Evolutionary conservation across 1,284 basidiomycete species (phyloP).

Genomic region (Irpex rosettiformis): DNA sequence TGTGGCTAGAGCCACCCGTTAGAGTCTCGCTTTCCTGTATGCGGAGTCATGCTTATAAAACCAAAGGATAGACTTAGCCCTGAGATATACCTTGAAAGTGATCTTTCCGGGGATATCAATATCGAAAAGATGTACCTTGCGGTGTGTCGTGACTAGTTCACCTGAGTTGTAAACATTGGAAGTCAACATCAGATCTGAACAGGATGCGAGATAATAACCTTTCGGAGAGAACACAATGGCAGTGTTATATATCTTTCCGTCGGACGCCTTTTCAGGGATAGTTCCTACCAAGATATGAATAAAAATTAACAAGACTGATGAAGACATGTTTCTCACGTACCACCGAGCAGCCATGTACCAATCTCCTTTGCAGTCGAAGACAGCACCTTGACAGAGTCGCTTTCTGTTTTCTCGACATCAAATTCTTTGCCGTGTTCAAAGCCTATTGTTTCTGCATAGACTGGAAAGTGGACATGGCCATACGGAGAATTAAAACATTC

Average conservation of each 20-base stretch:
- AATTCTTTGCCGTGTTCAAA: constrained; percentile 55
- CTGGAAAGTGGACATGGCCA: constrained; percentile 80
- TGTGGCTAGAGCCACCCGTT: constrained; percentile 74
- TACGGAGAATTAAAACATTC: constrained; percentile 99
- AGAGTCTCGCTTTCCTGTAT: constrained; percentile 90
- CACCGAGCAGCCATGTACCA: constrained; percentile 90
- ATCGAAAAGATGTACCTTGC: constrained; percentile 97
- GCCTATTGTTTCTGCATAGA: constrained; percentile 81
- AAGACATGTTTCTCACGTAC: too few species aligned
- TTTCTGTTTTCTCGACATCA: constrained; percentile 54
- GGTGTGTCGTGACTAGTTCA: constrained; percentile 82
- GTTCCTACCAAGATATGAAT: constrained; percentile 61
- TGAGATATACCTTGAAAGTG: constrained; percentile 77
- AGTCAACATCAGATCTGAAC: neutral
- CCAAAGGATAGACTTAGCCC: neutral
- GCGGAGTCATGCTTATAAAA: neutral
- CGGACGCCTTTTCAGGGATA: constrained; percentile 76
- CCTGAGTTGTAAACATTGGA: constrained; percentile 42
- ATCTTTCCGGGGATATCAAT: constrained; percentile 98
- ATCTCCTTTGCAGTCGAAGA: constrained; percentile 79
- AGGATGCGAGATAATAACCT: constrained; percentile 43
- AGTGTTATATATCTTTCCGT: constrained; percentile 86
- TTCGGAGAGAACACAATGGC: constrained; percentile 87
- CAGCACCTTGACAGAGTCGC: constrained; percentile 82
- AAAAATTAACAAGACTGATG: too few species aligned